Base-by-base conservation (phyloP, 345 rosid species). In the Ricinus communis region DNA sequence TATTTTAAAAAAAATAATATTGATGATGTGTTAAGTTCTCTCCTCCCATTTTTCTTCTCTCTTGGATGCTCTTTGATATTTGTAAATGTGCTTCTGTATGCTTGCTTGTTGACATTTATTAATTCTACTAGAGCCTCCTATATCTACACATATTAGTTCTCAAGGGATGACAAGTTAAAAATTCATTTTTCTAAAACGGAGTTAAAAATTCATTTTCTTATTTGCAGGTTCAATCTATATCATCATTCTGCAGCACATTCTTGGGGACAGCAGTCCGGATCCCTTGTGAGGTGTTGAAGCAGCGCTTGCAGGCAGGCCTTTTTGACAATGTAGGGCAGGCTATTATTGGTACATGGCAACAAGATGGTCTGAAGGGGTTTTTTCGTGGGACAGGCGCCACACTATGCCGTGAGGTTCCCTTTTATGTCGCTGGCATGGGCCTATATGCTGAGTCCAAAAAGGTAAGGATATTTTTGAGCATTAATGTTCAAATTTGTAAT, bases 321-420 rank as follows among this genome's bases (percentile, higher is more conserved):
- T 95, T 87, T 57, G 82, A 92, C 77, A 90, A 90, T 78, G 98
- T 92, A 0, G 98, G 98, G 70, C 91, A 92, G 81, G 99, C 97
- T 61, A 78, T 95, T 47, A 79, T 88, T 53, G 98, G 91, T 56
- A 92, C 99, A 16, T 95, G 98, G 99, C 84, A 85, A 30, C 94
- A 88, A 77, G 99, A 95, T 79, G 98, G 99, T 71, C 82, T 88
- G 57, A 83, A 80, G 71, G 99, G 98, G 0, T 95, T 95, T 77
- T 95, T 95, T 72, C 98, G 99, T 72, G 99, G 99, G 66, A 92
- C 99, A 12, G 96, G 96, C 57, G 96, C 96, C 47, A 95, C 99
- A 52, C 97, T 95, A 75, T 88, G 91, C 76, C 92, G 99, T 33
- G 99, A 95, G 84, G 94, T 95, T 62, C 99, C 99, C 46, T 85